Conservation (phyloP, 2,329 filamentous ascomycete genomes). For the Didymosphaeria variabile region DNA sequence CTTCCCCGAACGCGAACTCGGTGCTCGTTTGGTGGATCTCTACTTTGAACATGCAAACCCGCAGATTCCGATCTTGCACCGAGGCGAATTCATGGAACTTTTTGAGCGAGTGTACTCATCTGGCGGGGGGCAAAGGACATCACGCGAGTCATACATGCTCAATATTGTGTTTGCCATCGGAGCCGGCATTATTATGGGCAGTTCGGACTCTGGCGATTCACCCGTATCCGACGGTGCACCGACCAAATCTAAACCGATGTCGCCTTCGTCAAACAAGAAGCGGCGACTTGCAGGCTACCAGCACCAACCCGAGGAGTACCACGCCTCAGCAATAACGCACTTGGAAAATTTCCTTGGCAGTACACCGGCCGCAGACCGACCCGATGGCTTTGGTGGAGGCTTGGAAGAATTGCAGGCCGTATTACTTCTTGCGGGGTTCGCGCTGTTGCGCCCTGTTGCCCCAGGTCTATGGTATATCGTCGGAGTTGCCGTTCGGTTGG, state of each 20-base stretch:
- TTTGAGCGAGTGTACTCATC: slow-evolving; percentile 82
- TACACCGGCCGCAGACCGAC: slow-evolving; percentile 64
- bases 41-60: slow-evolving; percentile 98
- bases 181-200: slow-evolving; percentile 84
- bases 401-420: slow-evolving; percentile 95
- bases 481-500: slow-evolving; percentile 88
- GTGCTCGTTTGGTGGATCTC: slow-evolving; percentile 75
- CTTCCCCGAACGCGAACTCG: slow-evolving; percentile 82
- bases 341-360: slow-evolving; percentile 83
- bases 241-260: slow-evolving; percentile 33
- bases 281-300: slow-evolving; percentile 62
- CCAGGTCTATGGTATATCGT: slow-evolving; percentile 98
- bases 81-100: slow-evolving; percentile 87
- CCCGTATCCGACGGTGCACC: slow-evolving; percentile 41
- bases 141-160: slow-evolving; percentile 88
- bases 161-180: slow-evolving; percentile 99
- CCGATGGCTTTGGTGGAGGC: slow-evolving; percentile 79
- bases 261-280: slow-evolving; percentile 48
- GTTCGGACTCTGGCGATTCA: slow-evolving; percentile 49
- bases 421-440: slow-evolving; percentile 87
- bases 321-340: slow-evolving; percentile 92
- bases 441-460: slow-evolving; percentile 86
- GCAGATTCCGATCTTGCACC: slow-evolving; percentile 91
- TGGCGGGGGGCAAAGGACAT: slow-evolving; percentile 71
- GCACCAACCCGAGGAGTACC: slow-evolving; percentile 91